A percentile compares a stretch with the other conserved stretches of the same genome.
Conservation (phyloP, 192 early-diverging fungal species). For the Phycomyces nitens region DNA sequence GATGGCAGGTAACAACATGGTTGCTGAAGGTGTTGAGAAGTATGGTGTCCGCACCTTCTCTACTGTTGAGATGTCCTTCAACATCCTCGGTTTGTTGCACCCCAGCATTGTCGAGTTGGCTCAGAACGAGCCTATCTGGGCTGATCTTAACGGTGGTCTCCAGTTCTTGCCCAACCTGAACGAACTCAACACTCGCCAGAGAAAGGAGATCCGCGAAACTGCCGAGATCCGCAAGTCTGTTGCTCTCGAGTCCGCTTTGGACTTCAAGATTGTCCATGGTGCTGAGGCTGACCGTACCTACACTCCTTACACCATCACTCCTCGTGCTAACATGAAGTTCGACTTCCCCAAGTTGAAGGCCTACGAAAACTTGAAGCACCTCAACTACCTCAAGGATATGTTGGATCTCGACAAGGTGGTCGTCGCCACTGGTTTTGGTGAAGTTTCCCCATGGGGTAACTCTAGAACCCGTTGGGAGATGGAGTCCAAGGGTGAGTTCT, state of each 20-base stretch:
- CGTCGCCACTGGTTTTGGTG: slow-evolving; percentile 90
- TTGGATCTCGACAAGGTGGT: slow-evolving; percentile 90
- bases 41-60: slow-evolving; percentile 91
- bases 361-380: slow-evolving; percentile 60
- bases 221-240: slow-evolving; percentile 86
- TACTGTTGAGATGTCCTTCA: slow-evolving; percentile 90
- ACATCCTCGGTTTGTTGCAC: slow-evolving; percentile 84
- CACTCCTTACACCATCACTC: slow-evolving; percentile 64
- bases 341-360: slow-evolving; percentile 68
- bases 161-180: slow-evolving; percentile 84
- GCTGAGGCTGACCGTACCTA: slow-evolving; percentile 63
- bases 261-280: slow-evolving; percentile 75
- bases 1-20: slow-evolving; percentile 88
- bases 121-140: slow-evolving; percentile 78
- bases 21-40: slow-evolving; percentile 84
- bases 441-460: slow-evolving; percentile 90
- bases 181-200: slow-evolving; percentile 68
- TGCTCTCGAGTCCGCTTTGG: slow-evolving; percentile 69
- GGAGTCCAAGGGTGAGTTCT: slow-evolving; percentile 86
- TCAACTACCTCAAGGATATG: slow-evolving; percentile 65
- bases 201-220: slow-evolving; percentile 77
- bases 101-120: slow-evolving; percentile 70
- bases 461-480: slow-evolving; percentile 95
- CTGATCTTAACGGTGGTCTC: slow-evolving; percentile 87
- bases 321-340: slow-evolving; percentile 84